A percentile compares a stretch with the other conserved stretches of the same genome.
These are phyloP conservation scores for Cynara cardunculus DNA, from an alignment of 129 eudicot species.

Conservation along the genomic window DNA sequence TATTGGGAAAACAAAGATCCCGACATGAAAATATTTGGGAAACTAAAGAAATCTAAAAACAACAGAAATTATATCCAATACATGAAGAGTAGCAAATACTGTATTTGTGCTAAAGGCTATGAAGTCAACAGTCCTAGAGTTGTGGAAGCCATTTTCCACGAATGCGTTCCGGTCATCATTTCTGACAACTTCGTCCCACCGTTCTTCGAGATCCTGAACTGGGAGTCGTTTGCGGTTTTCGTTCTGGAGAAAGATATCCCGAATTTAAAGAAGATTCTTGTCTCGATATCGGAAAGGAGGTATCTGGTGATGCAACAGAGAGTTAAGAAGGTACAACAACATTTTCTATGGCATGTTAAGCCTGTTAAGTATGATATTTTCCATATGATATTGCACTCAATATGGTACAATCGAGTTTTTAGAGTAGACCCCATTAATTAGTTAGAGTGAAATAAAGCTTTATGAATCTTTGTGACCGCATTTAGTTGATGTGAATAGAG, in stretches of 20 bases:
- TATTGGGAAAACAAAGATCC: constrained; percentile 76
- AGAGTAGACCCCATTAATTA: constrained; percentile 19
- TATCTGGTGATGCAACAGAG: constrained; percentile 54
- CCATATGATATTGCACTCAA: constrained; percentile 64
- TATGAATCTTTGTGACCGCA: background rate
- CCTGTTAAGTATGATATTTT: constrained; percentile 64
- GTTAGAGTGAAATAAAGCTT: background rate
- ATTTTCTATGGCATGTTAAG: constrained; percentile 61
- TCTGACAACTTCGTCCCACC: constrained; percentile 74
- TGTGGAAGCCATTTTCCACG: constrained; percentile 65
- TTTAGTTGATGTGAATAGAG: constrained; percentile 20
- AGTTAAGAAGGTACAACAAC: constrained; percentile 51
- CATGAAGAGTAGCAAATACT: constrained; percentile 71
- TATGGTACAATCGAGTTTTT: constrained; percentile 67
- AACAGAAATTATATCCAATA: constrained; percentile 32
- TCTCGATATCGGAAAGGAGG: constrained; percentile 47
- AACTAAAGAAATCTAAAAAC: constrained; percentile 28
- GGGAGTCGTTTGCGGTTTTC: constrained; percentile 68
- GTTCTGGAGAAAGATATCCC: constrained; percentile 70
- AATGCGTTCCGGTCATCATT: constrained; percentile 60
- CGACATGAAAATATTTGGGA: constrained; percentile 53
- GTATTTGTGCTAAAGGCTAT: constrained; percentile 70
- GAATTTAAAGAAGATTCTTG: constrained; percentile 53
- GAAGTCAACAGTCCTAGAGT: constrained; percentile 84
- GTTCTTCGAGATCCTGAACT: constrained; percentile 55